A percentile compares a stretch with the other conserved stretches of the same genome.
Conservation (phyloP, 768 basidiomycete genomes). For the Fomitopsis pulvina region DNA sequence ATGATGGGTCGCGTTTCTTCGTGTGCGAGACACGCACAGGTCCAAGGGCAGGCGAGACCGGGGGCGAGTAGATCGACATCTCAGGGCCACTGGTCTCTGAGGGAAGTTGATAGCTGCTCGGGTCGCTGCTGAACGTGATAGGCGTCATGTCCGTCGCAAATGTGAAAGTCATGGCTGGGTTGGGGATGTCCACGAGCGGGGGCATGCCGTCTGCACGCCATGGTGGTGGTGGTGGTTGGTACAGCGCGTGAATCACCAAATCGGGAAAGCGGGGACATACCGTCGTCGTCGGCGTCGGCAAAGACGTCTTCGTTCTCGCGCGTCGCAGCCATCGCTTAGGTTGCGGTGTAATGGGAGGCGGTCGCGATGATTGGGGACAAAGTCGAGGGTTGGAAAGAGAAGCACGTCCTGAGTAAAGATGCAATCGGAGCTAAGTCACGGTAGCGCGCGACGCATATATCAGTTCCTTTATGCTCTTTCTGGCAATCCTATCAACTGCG, state of each 20-base stretch:
- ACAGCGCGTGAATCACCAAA: conserved; percentile 14
- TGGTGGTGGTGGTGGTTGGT: conserved; percentile 11
- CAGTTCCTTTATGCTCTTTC: conserved; percentile 23
- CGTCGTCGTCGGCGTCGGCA: conserved; percentile 30
- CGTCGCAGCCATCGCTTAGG: conserved; percentile 13
- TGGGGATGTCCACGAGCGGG: conserved; percentile 43
- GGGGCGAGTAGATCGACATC: conserved; percentile 16
- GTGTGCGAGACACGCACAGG: conserved; percentile 41
- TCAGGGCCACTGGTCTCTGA: conserved; percentile 19
- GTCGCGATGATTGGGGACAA: conserved; percentile 4
- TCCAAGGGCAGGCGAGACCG: conserved; percentile 21
- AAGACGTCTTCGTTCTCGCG: conserved; percentile 21
- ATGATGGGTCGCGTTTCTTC: conserved; percentile 61
- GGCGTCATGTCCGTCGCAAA: conserved; percentile 57
- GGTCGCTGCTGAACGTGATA: conserved; percentile 39
- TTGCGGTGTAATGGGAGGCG: conserved; percentile 5
- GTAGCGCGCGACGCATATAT: conserved; percentile 18
- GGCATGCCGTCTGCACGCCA: conserved; percentile 28
- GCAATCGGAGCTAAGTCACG: conserved; percentile 4
- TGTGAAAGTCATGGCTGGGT: conserved; percentile 47
- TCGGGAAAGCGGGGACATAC: conserved; percentile 19
- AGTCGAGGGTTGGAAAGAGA: conserved; percentile 1
- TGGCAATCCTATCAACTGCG: conserved; percentile 10
- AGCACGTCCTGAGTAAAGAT: conserved; percentile 4
- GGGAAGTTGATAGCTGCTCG: conserved; percentile 24